These are phyloP conservation scores for Spathaspora girioi DNA, from an alignment of 805 yeast genomes.

Conservation along the genomic window DNA sequence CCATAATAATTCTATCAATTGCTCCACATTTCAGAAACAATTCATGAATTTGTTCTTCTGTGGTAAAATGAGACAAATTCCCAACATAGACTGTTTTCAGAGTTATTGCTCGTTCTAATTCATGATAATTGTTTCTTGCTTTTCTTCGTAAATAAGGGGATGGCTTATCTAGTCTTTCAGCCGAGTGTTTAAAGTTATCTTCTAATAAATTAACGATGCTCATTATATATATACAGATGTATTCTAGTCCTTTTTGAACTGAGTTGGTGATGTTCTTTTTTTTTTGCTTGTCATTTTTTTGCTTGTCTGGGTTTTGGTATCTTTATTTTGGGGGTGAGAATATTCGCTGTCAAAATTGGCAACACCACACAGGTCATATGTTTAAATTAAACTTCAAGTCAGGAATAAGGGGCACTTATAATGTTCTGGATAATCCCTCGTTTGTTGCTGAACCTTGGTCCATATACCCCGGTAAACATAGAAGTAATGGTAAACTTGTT, in stretches of 20 bases:
- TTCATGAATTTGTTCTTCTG: constrained; percentile 93
- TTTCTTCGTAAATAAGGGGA: constrained; percentile 64
- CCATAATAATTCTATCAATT: constrained; percentile 84
- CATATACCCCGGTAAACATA: constrained; percentile 78
- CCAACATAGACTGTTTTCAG: constrained; percentile 89
- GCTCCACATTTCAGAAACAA: constrained; percentile 79
- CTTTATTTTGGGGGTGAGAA: background rate
- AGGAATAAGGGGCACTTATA: constrained; percentile 65
- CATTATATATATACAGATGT: background rate
- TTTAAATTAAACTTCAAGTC: constrained; percentile 50
- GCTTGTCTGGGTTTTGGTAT: background rate
- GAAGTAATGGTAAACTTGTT: constrained; percentile 54
- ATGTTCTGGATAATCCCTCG: constrained; percentile 65
- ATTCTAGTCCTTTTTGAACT: background rate
- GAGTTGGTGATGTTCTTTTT: background rate
- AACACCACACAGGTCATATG: constrained; percentile 25
- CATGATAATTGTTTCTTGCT: constrained; percentile 56
- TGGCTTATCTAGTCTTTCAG: constrained; percentile 67
- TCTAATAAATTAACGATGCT: constrained; percentile 34
- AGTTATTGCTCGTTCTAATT: constrained; percentile 59
- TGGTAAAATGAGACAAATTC: constrained; percentile 81
- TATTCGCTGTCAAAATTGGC: background rate
- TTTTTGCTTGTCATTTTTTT: no score
- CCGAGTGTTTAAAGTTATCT: constrained; percentile 56
- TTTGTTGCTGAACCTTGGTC: constrained; percentile 82